Percentiles rank a stretch among this genome's conserved stretches.
Evolutionary conservation across 1,139 yeast genomes (phyloP).

Genomic region (Diutina pseudorugosa): DNA sequence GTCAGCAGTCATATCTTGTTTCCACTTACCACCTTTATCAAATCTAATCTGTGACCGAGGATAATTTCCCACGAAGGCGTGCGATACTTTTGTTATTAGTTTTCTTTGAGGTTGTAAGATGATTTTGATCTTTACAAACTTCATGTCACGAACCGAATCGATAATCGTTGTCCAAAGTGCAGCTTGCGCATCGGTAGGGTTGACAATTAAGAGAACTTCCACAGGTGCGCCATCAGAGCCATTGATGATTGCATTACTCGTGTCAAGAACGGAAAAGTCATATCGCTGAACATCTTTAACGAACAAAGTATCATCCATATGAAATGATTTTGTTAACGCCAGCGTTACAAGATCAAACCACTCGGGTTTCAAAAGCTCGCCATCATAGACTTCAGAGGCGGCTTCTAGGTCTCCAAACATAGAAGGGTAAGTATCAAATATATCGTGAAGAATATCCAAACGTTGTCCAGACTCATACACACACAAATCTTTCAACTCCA

Average conservation of each 20-base stretch:
- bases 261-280: conserved; percentile 24
- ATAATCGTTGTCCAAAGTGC: conserved; percentile 44
- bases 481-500: conserved; percentile 18
- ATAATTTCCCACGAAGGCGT: background rate
- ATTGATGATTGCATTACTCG: conserved; percentile 18
- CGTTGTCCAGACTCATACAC: conserved; percentile 27
- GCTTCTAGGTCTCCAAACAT: conserved; percentile 11
- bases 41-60: background rate
- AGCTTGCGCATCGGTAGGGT: conserved; percentile 61
- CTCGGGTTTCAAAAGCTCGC: conserved; percentile 15
- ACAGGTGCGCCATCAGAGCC: conserved; percentile 16
- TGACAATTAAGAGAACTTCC: conserved; percentile 48
- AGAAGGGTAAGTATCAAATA: conserved; percentile 20
- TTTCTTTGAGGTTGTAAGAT: conserved; percentile 43
- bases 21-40: background rate
- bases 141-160: conserved; percentile 27
- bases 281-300: conserved; percentile 28
- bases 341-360: conserved; percentile 39
- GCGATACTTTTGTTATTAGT: background rate
- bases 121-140: conserved; percentile 39
- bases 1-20: background rate
- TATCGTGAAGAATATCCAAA: conserved; percentile 16
- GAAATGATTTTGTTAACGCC: conserved; percentile 32
- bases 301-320: conserved; percentile 22
- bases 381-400: conserved; percentile 10